Evolutionary conservation across 2,329 filamentous ascomycete species (phyloP).

Genomic region (Akanthomyces uredinophilus): DNA sequence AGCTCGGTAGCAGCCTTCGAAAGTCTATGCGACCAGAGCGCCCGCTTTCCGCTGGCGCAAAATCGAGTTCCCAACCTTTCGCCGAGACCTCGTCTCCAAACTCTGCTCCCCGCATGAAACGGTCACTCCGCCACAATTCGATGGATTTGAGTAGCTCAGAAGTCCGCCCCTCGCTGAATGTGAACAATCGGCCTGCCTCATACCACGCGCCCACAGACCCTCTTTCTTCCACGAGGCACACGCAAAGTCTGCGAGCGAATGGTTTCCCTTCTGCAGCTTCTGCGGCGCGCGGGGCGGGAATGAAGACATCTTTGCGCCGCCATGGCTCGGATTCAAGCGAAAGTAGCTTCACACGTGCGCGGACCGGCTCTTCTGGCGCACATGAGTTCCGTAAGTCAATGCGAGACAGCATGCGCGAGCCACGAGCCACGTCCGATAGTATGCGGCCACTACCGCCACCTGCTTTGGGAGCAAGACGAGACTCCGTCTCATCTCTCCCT

Average conservation of each 20-base stretch:
- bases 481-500: constrained; percentile 33
- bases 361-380: constrained; percentile 40
- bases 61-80: not conserved
- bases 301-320: constrained; percentile 40
- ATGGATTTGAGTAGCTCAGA: constrained; percentile 1
- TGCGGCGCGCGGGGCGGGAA: constrained; percentile 17
- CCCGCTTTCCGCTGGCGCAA: not conserved
- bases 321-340: constrained; percentile 63
- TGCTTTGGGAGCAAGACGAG: constrained; percentile 47
- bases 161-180: constrained; percentile 12
- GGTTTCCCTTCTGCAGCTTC: constrained; percentile 4
- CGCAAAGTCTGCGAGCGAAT: constrained; percentile 24
- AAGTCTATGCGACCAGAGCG: constrained; percentile 21
- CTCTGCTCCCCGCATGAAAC: constrained; percentile 1
- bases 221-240: constrained; percentile 19
- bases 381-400: constrained; percentile 69
- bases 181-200: constrained; percentile 25
- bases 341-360: constrained; percentile 73
- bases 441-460: constrained; percentile 66
- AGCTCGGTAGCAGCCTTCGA: constrained; percentile 25
- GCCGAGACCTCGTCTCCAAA: not conserved
- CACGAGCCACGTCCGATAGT: constrained; percentile 31
- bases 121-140: constrained; percentile 11
- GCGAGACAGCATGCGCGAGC: constrained; percentile 40
- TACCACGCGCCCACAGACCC: constrained; percentile 23